phyloP scores from a whole-genome alignment of 1,284 basidiomycete genomes.

The Pulchroboletus neoregius region DNA sequence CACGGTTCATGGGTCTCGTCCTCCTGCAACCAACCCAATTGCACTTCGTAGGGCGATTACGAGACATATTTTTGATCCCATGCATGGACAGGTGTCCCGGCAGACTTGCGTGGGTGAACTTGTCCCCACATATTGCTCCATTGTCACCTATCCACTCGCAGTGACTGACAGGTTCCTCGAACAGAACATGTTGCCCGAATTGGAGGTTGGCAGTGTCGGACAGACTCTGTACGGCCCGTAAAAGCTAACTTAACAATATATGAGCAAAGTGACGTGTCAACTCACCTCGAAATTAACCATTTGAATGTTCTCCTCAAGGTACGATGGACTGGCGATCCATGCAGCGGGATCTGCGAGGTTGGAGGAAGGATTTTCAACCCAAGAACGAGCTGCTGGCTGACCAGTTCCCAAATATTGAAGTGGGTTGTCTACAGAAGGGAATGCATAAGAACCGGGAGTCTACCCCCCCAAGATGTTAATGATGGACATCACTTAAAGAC shows the following conservation, averaged over 20 bases:
- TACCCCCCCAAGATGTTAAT: not conserved
- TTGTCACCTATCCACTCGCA: conserved; percentile 12
- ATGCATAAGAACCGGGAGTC: not conserved
- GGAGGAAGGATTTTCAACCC: not conserved
- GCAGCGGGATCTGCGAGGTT: not conserved
- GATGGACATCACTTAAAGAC: not conserved
- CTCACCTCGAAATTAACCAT: not conserved
- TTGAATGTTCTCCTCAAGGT: not conserved
- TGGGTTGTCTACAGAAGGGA: not conserved
- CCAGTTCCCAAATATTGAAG: not conserved
- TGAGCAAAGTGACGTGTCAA: not conserved
- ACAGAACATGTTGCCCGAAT: not conserved
- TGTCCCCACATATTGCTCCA: conserved; percentile 1
- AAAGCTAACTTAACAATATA: not conserved
- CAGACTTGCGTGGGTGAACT: conserved; percentile 1
- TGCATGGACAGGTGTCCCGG: conserved; percentile 19
- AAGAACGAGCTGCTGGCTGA: not conserved
- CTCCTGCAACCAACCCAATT: conserved; percentile 18
- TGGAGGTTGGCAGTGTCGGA: no score
- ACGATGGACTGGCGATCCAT: not conserved
- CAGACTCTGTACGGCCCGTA: not conserved
- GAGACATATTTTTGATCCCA: conserved; percentile 10
- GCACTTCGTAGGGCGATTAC: conserved; percentile 5
- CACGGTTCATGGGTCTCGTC: conserved; percentile 20
- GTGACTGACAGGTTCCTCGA: fast-evolving